Percentiles rank a stretch among this genome's conserved stretches.
These are phyloP conservation scores for Takashimella tepidaria DNA, from an alignment of 1,284 basidiomycete species.

Conservation along the genomic window DNA sequence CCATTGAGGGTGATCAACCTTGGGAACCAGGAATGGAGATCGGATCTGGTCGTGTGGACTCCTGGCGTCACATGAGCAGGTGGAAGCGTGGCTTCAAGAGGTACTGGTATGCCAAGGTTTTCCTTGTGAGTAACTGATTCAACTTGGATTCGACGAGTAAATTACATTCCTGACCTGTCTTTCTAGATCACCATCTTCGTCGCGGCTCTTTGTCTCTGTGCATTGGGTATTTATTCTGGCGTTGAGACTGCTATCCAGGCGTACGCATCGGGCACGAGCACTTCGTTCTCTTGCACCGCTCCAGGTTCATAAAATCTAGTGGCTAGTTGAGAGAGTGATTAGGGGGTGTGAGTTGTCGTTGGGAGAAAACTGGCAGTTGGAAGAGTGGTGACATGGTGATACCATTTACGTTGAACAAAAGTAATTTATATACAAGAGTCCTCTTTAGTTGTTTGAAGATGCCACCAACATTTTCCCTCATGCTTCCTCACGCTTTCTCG, in stretches of 20 bases:
- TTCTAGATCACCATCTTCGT: slow-evolving; percentile 1
- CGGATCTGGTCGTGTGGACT: slow-evolving; percentile 13
- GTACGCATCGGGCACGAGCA: slow-evolving; percentile 5
- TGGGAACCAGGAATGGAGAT: slow-evolving; percentile 16
- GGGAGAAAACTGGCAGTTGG: no score
- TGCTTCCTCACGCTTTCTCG: no score
- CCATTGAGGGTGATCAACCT: slow-evolving; percentile 6
- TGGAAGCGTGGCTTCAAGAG: slow-evolving; percentile 16
- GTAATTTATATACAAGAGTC: no score
- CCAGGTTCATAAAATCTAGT: slow-evolving; percentile 8
- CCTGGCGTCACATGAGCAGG: slow-evolving; percentile 9
- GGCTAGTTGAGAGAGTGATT: no score
- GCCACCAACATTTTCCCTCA: no score
- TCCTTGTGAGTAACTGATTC: slow-evolving; percentile 2
- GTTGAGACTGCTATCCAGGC: slow-evolving; percentile 5
- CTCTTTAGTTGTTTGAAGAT: no score
- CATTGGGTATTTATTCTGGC: slow-evolving; percentile 14
- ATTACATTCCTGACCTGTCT: no score
- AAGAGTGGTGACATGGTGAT: no score
- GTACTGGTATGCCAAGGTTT: slow-evolving; percentile 16
- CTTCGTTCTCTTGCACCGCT: slow-evolving; percentile 14
- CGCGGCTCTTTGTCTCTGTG: slow-evolving; percentile 8
- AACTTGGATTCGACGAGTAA: no score
- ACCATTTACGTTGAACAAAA: no score
- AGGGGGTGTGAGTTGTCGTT: no score